These are phyloP conservation scores for Zygosaccharomyces lentus DNA, from an alignment of 805 yeast species.

Conservation along the genomic window DNA sequence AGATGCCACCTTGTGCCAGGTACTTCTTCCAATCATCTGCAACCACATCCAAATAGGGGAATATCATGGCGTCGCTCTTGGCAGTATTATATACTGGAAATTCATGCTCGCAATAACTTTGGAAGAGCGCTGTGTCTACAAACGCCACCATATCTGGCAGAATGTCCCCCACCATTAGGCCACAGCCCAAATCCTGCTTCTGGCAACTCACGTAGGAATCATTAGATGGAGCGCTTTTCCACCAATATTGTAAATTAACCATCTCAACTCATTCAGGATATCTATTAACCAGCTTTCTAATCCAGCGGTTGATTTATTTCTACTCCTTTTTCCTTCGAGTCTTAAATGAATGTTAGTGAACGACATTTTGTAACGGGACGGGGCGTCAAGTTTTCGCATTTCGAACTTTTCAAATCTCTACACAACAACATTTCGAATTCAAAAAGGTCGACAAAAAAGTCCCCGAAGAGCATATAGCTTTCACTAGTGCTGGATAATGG, in stretches of 20 bases:
- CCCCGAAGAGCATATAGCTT: neutral
- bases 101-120: constrained; percentile 34
- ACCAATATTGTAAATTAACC: neutral
- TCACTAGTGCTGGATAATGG: constrained; percentile 4
- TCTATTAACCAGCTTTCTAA: neutral
- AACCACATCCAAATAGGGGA: constrained; percentile 42
- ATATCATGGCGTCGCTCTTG: constrained; percentile 27
- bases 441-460: neutral
- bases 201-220: constrained; percentile 33
- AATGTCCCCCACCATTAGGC: constrained; percentile 30
- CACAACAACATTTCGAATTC: neutral
- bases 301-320: neutral
- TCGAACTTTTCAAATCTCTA: neutral
- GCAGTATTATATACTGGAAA: constrained; percentile 38
- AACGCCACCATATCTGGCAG: constrained; percentile 14
- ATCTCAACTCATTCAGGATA: neutral
- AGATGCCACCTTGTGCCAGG: constrained; percentile 27
- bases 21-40: constrained; percentile 47
- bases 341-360: neutral
- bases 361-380: neutral
- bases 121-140: constrained; percentile 24
- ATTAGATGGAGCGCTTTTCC: neutral
- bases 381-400: neutral
- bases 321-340: neutral
- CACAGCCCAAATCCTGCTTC: constrained; percentile 30